Base-by-base conservation (phyloP, 2,329 filamentous ascomycete genomes). In the Calonectria honghensis region DNA sequence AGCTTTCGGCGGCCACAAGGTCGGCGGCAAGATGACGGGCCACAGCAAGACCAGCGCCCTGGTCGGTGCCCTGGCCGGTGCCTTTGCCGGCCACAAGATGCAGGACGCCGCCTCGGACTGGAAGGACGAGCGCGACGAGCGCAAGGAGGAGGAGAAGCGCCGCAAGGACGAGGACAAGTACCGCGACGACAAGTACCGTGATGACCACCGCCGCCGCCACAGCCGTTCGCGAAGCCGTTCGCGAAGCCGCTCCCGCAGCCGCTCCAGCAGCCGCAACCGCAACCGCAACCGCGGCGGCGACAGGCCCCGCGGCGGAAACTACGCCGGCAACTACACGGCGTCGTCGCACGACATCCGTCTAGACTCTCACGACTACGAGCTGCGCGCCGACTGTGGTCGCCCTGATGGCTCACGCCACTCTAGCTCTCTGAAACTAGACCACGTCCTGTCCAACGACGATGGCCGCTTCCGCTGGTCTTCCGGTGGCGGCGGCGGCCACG, bases 61-160 rank as follows among this genome's bases (percentile, higher is more conserved):
- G 10, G 77, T 87, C n/a, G 86, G 86, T 13, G 85, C 83, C 9
- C 69, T 87, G 9, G 85, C 81, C 6, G 86, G 86, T 16, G 86
- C 86, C 14, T 81, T 87, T 45, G 84, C 84, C 3, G 86, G 86
- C 4, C 84, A 86, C 78, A 86, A 87, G 76, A 70, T 86, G 16
- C 83, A 87, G 73, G 86, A 87, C 67, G 84, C 81, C 10, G 83
- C 83, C 4, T 79, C 79, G 5, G 85, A 87, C 75, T 85, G 84
- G 84, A 85, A 83, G 78, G 83, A 86, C 72, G 81, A 83, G 39
- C 83, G 83, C 32, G 81, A 87, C 73, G 85, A 87, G 68, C 82
- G 85, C 35, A 76, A 77, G 48, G 72, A 79, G 3, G 68, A 80
- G 10, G 76, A 81, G 35, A 70, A 76, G 66, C 61, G 67, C 48